These are phyloP conservation scores for Astragalus glycyphyllos DNA, from an alignment of 306 rosid species.

Conservation along the genomic window DNA sequence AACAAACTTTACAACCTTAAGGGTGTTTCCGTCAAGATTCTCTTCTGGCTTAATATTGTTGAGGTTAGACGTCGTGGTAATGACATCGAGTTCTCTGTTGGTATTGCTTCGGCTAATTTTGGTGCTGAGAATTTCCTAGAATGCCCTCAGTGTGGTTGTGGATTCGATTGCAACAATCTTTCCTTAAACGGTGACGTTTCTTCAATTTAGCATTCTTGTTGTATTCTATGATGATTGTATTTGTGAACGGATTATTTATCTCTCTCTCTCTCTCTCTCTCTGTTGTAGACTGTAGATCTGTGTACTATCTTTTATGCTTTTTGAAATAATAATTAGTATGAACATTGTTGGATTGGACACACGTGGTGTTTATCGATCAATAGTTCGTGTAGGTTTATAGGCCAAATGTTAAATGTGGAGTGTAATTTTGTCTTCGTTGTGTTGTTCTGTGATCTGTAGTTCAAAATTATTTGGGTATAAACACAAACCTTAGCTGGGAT, in stretches of 20 bases:
- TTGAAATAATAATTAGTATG: not conserved
- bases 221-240: not conserved
- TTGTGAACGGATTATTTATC: not conserved
- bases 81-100: conserved; percentile 55
- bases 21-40: conserved; percentile 62
- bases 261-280: no score
- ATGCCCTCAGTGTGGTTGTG: conserved; percentile 54
- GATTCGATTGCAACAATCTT: conserved; percentile 35
- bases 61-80: conserved; percentile 49
- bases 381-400: not conserved
- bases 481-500: not conserved
- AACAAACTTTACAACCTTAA: conserved; percentile 49
- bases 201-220: conserved; percentile 19
- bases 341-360: no score
- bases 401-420: not conserved
- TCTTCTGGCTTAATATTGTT: conserved; percentile 63
- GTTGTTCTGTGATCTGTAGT: not conserved
- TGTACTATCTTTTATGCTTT: not conserved
- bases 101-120: conserved; percentile 43
- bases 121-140: conserved; percentile 34
- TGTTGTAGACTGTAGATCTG: conserved; percentile 28
- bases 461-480: not conserved
- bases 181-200: conserved; percentile 41
- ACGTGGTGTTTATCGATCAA: not conserved
- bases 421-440: not conserved